Conservation (phyloP, 768 basidiomycete species). For the Amanita brunnescens region DNA sequence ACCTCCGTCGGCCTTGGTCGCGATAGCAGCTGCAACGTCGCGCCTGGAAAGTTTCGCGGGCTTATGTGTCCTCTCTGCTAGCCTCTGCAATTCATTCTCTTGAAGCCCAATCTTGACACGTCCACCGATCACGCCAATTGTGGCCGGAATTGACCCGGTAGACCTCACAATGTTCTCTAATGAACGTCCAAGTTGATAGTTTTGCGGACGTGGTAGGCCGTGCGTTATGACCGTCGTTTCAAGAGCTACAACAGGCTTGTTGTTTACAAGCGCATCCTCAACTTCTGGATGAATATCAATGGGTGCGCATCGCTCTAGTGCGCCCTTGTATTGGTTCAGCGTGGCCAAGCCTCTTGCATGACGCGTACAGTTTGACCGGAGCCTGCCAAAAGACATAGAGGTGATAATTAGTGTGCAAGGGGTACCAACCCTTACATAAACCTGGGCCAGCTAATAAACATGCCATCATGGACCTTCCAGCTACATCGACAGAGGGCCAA, state of each 20-base stretch:
- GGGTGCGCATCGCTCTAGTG: constrained; percentile 21
- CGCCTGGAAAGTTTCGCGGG: constrained; percentile 68
- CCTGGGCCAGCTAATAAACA: not conserved
- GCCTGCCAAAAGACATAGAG: not conserved
- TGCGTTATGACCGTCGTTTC: constrained; percentile 92
- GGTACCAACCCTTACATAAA: not conserved
- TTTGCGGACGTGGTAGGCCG: constrained; percentile 80
- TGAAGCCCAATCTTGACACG: constrained; percentile 81
- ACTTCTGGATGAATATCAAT: constrained; percentile 81
- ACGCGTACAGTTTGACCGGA: not conserved
- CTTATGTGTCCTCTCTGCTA: constrained; percentile 45
- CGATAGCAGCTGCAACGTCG: constrained; percentile 72
- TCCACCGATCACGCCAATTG: constrained; percentile 78
- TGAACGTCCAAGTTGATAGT: constrained; percentile 59
- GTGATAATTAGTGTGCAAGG: not conserved
- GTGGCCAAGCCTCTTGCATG: not conserved
- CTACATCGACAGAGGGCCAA: constrained; percentile 35
- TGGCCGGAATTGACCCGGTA: constrained; percentile 80
- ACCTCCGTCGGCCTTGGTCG: constrained; percentile 65
- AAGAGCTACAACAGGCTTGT: constrained; percentile 75
- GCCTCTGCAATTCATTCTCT: constrained; percentile 49
- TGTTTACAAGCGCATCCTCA: constrained; percentile 59
- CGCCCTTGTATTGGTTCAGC: not conserved
- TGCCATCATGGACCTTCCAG: constrained; percentile 10
- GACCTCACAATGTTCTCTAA: constrained; percentile 69